These are phyloP conservation scores for Zymoseptoria tritici DNA, from an alignment of 2,329 filamentous ascomycete genomes.

Conservation along the genomic window DNA sequence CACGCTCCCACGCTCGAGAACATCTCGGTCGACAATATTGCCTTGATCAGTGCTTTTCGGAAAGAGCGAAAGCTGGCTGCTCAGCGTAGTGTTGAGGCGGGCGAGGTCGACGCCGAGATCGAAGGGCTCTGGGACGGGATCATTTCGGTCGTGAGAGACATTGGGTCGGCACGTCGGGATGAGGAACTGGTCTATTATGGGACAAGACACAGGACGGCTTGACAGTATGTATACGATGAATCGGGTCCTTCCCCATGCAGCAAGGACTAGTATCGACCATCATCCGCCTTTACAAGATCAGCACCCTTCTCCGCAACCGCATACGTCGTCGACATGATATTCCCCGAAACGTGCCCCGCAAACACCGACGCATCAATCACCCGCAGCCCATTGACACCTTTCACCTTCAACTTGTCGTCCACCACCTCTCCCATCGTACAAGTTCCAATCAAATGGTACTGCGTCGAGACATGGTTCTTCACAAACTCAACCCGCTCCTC, in stretches of 20 bases:
- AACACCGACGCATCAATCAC: slow-evolving; percentile 33
- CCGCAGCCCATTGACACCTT: slow-evolving; percentile 24
- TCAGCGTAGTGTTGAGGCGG: slow-evolving; percentile 29
- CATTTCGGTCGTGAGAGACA: slow-evolving; percentile 48
- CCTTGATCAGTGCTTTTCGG: slow-evolving; percentile 48
- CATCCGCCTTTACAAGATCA: slow-evolving; percentile 25
- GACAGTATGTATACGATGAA: slow-evolving; percentile 13
- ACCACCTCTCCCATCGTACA: slow-evolving; percentile 32
- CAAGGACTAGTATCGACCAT: slow-evolving; percentile 7
- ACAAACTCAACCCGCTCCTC: slow-evolving; percentile 25
- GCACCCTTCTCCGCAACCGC: slow-evolving; percentile 33
- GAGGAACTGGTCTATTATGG: slow-evolving; percentile 31
- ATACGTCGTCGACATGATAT: slow-evolving; percentile 28
- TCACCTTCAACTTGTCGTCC: slow-evolving; percentile 25
- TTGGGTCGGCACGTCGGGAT: slow-evolving; percentile 17
- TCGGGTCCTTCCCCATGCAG: not conserved
- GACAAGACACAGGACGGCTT: slow-evolving; percentile 24
- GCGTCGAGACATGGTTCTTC: slow-evolving; percentile 24
- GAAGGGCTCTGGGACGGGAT: slow-evolving; percentile 55
- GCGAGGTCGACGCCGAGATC: slow-evolving; percentile 33
- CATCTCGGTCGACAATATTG: slow-evolving; percentile 43
- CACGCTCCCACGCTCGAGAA: not conserved
- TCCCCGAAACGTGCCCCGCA: slow-evolving; percentile 27
- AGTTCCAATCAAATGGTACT: slow-evolving; percentile 37
- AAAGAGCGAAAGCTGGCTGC: slow-evolving; percentile 46